phyloP scores from a whole-genome alignment of 2,329 filamentous ascomycete species.

The Diaporthe citri region DNA sequence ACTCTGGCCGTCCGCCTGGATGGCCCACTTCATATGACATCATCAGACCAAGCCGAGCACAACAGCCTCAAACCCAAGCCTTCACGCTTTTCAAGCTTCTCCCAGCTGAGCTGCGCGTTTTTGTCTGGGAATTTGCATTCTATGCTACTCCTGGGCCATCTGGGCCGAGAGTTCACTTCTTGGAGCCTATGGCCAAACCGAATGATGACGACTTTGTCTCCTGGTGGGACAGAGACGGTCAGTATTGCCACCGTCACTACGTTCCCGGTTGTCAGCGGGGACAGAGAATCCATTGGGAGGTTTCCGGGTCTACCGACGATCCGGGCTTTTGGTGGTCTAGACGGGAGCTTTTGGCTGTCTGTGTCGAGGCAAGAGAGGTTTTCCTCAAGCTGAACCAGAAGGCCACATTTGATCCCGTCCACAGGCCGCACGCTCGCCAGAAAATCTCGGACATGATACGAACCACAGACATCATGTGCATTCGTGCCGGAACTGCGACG shows the following conservation, averaged over 20 bases:
- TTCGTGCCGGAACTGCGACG: not conserved
- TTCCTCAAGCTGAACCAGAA: not conserved
- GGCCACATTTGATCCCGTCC: rapidly evolving
- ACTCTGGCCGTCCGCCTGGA: no score
- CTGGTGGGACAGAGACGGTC: not conserved
- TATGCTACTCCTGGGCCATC: no score
- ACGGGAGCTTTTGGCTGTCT: not conserved
- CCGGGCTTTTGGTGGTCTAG: not conserved
- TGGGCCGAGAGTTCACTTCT: not conserved
- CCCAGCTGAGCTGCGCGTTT: not conserved
- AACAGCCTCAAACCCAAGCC: not conserved
- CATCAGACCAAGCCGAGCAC: not conserved
- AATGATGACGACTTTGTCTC: no score
- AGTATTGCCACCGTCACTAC: not conserved
- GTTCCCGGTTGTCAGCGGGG: not conserved
- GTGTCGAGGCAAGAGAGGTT: not conserved
- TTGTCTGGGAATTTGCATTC: not conserved
- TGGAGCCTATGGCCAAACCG: not conserved
- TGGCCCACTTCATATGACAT: rapidly evolving
- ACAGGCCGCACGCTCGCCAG: not conserved
- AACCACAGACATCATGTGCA: not conserved
- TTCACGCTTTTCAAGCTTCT: not conserved
- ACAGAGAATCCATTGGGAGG: not conserved
- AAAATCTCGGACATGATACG: not conserved
- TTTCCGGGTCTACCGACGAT: not conserved